Evolutionary conservation across 345 rosid genomes (phyloP).

Genomic region (Aquilaria malaccensis): DNA sequence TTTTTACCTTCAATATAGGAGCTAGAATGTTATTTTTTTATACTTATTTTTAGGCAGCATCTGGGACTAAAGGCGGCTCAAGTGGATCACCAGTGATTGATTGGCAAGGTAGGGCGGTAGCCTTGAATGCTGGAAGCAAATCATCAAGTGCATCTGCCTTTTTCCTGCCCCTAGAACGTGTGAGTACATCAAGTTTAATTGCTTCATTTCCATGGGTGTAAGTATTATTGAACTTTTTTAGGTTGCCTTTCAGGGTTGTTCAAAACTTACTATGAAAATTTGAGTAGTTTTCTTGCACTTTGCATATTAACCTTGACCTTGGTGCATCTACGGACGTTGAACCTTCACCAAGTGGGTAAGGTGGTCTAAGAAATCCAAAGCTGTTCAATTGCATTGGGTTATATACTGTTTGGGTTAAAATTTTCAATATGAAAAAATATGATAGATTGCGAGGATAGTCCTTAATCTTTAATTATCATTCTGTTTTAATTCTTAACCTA

Average conservation of each 20-base stretch:
- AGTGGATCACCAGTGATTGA: slow-evolving; percentile 99
- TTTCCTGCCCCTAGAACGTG: slow-evolving; percentile 84
- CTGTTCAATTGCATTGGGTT: too few species aligned
- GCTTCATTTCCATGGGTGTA: neutral
- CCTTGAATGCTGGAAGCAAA: slow-evolving; percentile 96
- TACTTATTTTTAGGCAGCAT: slow-evolving; percentile 66
- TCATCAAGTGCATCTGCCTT: slow-evolving; percentile 84
- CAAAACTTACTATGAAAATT: neutral
- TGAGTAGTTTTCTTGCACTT: neutral
- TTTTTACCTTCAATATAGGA: too few species aligned
- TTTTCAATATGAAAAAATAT: too few species aligned
- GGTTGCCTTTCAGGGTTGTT: neutral
- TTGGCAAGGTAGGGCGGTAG: slow-evolving; percentile 94
- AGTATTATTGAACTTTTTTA: neutral
- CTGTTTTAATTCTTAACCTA: too few species aligned
- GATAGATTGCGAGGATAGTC: too few species aligned
- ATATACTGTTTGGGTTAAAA: too few species aligned
- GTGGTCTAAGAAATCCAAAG: too few species aligned
- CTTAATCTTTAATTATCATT: too few species aligned
- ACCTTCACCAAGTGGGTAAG: neutral
- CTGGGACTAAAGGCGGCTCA: slow-evolving; percentile 96
- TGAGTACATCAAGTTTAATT: slow-evolving; percentile 23
- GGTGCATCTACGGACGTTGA: neutral
- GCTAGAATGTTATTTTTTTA: neutral
- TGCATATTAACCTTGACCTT: too few species aligned